Evolutionary conservation across 805 yeast species (phyloP).

Genomic region (Ogataea glucozyma): DNA sequence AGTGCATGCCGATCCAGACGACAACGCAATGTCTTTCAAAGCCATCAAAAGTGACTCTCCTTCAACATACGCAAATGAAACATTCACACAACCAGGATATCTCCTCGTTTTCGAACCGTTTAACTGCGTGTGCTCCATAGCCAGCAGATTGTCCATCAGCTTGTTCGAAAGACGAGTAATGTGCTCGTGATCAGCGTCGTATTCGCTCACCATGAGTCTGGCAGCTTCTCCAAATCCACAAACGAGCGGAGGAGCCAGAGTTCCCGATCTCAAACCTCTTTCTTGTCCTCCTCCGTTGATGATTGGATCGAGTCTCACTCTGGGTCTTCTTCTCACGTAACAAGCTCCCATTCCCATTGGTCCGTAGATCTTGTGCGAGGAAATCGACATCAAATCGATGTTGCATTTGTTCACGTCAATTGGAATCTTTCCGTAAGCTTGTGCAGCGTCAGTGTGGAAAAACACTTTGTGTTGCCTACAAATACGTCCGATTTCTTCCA

Average conservation of each 20-base stretch:
- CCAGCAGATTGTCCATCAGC: conserved; percentile 68
- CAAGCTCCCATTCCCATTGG: conserved; percentile 98
- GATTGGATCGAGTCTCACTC: conserved; percentile 94
- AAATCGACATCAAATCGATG: conserved; percentile 88
- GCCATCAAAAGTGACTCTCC: conserved; percentile 99
- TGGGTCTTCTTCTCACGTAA: conserved; percentile 94
- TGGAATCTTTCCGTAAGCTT: conserved; percentile 92
- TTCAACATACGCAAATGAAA: conserved; percentile 96
- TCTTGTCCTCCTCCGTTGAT: conserved; percentile 99
- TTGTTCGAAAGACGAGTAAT: conserved; percentile 70
- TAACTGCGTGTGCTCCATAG: conserved; percentile 84
- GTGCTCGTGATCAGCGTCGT: conserved; percentile 70
- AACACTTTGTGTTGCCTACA: conserved; percentile 88
- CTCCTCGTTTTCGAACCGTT: conserved; percentile 78
- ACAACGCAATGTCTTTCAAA: conserved; percentile 90
- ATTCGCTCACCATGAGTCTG: conserved; percentile 72
- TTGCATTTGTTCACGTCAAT: conserved; percentile 91
- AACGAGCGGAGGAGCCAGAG: conserved; percentile 94
- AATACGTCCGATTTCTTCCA: conserved; percentile 87
- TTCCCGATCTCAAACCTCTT: conserved; percentile 96
- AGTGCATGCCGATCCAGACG: conserved; percentile 98
- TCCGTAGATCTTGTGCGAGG: conserved; percentile 96
- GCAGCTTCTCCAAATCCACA: conserved; percentile 98
- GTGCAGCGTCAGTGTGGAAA: conserved; percentile 98
- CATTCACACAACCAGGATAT: conserved; percentile 93